These are phyloP conservation scores for Vaucheria bursata DNA, from an alignment of 352 stramenopile genomes.

Conservation along the genomic window DNA sequence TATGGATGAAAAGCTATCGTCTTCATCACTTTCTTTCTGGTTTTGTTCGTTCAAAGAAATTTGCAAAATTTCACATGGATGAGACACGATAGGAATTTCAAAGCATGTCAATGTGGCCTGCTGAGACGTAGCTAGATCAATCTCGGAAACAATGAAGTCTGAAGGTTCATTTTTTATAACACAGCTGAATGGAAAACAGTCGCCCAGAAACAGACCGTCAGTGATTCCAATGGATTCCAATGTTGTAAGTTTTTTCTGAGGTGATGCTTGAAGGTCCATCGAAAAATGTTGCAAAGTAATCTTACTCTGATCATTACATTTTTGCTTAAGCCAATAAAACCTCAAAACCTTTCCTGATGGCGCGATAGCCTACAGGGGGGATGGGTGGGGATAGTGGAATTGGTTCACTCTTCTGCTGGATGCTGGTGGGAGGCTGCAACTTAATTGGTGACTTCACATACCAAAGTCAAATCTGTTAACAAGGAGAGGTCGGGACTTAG, in stretches of 20 bases:
- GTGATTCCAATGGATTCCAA: constrained; percentile 24
- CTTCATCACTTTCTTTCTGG: background rate
- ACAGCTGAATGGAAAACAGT: constrained; percentile 5
- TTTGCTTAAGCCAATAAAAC: no score
- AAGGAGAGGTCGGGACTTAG: no score
- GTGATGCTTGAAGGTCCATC: no score
- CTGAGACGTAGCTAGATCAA: background rate
- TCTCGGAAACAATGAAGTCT: constrained; percentile 20
- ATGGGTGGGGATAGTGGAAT: no score
- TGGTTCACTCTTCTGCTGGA: no score
- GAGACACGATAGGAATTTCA: background rate
- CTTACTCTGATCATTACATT: no score
- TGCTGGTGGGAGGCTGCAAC: no score
- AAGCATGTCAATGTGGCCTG: constrained; percentile 1
- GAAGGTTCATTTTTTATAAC: constrained; percentile 9
- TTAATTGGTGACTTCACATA: no score
- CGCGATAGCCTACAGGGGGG: no score
- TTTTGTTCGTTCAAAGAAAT: background rate
- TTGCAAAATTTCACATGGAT: background rate
- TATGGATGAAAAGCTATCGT: background rate
- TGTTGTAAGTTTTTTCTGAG: background rate
- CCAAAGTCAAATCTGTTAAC: no score
- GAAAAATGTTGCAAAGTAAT: no score
- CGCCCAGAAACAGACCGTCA: constrained; percentile 22
- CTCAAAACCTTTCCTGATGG: no score